phyloP scores from a whole-genome alignment of 164 flowering plant species.

The Sextonia rubra region DNA sequence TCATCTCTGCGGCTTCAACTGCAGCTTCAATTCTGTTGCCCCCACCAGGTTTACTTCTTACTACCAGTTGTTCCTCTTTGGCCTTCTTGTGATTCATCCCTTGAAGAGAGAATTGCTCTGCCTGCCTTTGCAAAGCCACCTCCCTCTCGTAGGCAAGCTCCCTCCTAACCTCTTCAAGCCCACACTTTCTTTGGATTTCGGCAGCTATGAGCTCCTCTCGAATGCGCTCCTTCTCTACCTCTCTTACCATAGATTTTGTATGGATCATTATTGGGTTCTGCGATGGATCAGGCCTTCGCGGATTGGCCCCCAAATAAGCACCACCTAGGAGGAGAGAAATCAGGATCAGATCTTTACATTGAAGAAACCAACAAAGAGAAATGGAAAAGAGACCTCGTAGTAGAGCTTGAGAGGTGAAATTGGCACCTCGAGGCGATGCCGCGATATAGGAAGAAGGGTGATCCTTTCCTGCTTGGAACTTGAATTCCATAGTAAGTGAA shows the following conservation, averaged over 20 bases:
- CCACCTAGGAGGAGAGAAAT: background rate
- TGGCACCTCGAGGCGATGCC: background rate
- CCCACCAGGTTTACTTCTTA: background rate
- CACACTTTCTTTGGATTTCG: conserved; percentile 19
- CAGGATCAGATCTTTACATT: background rate
- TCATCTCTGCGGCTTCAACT: too few species aligned
- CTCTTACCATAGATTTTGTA: conserved; percentile 12
- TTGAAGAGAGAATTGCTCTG: background rate
- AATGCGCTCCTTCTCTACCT: conserved; percentile 29
- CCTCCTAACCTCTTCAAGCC: conserved; percentile 29
- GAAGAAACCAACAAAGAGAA: too few species aligned
- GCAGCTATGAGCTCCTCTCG: conserved; percentile 30
- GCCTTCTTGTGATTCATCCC: background rate
- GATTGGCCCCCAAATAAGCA: background rate
- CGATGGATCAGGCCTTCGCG: background rate
- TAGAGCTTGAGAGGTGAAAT: conserved; percentile 3
- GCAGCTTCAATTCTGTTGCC: too few species aligned
- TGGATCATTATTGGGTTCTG: too few species aligned
- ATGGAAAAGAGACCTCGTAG: conserved; percentile 2
- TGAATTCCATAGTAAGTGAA: conserved; percentile 1
- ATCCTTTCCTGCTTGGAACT: background rate
- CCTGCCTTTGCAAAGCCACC: conserved; percentile 10
- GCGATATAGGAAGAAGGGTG: background rate
- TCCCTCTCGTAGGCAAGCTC: conserved; percentile 32
- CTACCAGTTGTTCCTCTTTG: background rate